Base-by-base conservation (phyloP, 331 rosid genomes). In the Malus hybrid region DNA sequence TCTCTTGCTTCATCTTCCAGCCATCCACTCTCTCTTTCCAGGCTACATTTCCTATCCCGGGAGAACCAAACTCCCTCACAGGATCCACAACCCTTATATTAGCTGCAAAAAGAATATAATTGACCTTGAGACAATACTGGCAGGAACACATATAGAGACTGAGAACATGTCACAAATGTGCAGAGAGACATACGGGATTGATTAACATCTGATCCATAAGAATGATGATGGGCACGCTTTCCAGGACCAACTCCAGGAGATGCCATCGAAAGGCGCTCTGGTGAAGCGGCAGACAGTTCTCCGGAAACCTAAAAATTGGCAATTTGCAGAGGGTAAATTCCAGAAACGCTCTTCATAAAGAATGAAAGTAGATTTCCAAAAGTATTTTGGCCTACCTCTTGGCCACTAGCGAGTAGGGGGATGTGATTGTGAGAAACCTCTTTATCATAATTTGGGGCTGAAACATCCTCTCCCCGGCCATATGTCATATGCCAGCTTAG, bases 1-100 rank as follows among this genome's bases (percentile, higher is more conserved):
- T 94, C 42, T 94, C 97, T 78, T 94, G 97, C 85, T 89, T 94
- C 97, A 94, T 90, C 87, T 92, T 94, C 99, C 97, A 94, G 32
- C 99, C 99, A 85, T 92, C 99, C 80, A 94, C 99, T 83, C 97
- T 92, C 90, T 94, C 97, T 86, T 90, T 94, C 99, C 99, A 94
- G 28, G 99, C 99, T 64, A 94, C 99, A 80, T 92, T 94, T 42
- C 97, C 99, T 60, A 87, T 71, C 76, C 97, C 95, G 0, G 96
- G 83, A 7, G 89, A 80, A 57, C 81, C 86, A 81, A 84, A 84
- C 61, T 87, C 90, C 64, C 88, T 87, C 57, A 62, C 86, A 16
- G 90, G 87, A 77, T 93, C 97, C 81, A 77, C 87, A 61, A 68
- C 90, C 85, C 93, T 88, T 77, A 86, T 78, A 77, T 90, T 90